Base-by-base conservation (phyloP, 2,329 filamentous ascomycete species). In the Xylariaceae sp. region DNA sequence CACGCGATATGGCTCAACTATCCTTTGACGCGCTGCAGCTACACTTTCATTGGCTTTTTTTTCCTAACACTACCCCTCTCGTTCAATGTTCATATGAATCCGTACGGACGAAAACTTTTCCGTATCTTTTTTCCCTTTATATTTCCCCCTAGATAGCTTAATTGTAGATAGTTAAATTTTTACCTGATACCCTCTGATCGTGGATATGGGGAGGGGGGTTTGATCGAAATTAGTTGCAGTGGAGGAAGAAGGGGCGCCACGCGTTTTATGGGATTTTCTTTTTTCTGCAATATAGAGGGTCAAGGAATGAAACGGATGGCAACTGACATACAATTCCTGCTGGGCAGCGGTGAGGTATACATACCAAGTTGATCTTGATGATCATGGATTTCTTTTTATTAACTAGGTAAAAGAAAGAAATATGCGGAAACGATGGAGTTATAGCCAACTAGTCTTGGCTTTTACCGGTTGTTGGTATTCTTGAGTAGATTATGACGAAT, bases 131-230 rank as follows among this genome's bases (percentile, higher is more conserved):
- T 51, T 52, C 39, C 36, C 54, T 62, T 60, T 41, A 1, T 31
- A 14, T 40, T 29, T 54, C n/a, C 36, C 45, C 60, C 62, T 60
- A 56, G 47, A 54, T 58, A 56, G 65, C 49, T 47, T 67, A 71
- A 70, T 70, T 67, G 69, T 71, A 72, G 70, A 72, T 72, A 71
- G 70, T 60, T 67, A 58, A 63, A 64, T n/a, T n/a, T n/a, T 53
- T 60, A 63, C 56, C 64, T 67, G 69, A 71, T 71, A 71, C 69
- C 69, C 69, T 58, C 26, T 62, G 62, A 58, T 47, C 34, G 60
- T 45, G 58, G 64, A 60, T 61, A 65, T 58, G 52, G 53, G 51
- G 60, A 56, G 46, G 51, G 36, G 31, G 36, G 29, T 31, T 39
- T 43, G 47, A 37, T 33, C 40, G 44, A 45, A 33, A 48, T 16